These are phyloP conservation scores for Sordaria brevicollis DNA, from an alignment of 495 filamentous ascomycete genomes.

Conservation along the genomic window DNA sequence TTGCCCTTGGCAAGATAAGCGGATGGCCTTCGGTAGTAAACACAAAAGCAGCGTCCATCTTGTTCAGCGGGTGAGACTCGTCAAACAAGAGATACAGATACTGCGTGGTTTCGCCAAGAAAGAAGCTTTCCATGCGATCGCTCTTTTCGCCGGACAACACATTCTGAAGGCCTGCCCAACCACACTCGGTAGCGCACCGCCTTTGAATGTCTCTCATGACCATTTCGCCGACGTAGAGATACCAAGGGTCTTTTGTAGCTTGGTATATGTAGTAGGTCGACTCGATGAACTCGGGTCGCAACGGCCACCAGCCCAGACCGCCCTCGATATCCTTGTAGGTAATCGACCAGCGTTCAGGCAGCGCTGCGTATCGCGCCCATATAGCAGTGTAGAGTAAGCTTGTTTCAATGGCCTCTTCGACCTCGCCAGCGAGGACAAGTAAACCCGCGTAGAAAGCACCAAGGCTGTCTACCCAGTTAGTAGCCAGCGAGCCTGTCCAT, in stretches of 20 bases:
- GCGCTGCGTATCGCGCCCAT: constrained; percentile 85
- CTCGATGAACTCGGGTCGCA: constrained; percentile 92
- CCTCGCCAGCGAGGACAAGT: constrained; percentile 72
- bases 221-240: constrained; percentile 93
- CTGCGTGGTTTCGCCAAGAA: constrained; percentile 90
- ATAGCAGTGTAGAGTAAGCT: constrained; percentile 84
- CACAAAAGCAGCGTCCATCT: constrained; percentile 74
- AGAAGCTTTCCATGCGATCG: constrained; percentile 99
- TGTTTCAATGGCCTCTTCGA: constrained; percentile 82
- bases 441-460: constrained; percentile 92
- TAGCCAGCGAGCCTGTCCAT: constrained; percentile 63
- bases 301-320: constrained; percentile 87
- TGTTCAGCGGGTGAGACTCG: constrained; percentile 75
- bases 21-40: constrained; percentile 97
- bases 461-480: constrained; percentile 91
- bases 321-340: constrained; percentile 76
- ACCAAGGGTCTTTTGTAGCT: constrained; percentile 94
- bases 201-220: constrained; percentile 76
- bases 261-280: constrained; percentile 88
- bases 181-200: constrained; percentile 87
- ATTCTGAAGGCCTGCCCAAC: constrained; percentile 93
- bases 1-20: constrained; percentile 61
- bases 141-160: constrained; percentile 79
- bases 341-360: constrained; percentile 90
- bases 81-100: constrained; percentile 90